Percentiles rank a stretch among this genome's conserved stretches.
phyloP scores from a whole-genome alignment of 108 stramenopile species.

The Fistulifera pelliculosa region DNA sequence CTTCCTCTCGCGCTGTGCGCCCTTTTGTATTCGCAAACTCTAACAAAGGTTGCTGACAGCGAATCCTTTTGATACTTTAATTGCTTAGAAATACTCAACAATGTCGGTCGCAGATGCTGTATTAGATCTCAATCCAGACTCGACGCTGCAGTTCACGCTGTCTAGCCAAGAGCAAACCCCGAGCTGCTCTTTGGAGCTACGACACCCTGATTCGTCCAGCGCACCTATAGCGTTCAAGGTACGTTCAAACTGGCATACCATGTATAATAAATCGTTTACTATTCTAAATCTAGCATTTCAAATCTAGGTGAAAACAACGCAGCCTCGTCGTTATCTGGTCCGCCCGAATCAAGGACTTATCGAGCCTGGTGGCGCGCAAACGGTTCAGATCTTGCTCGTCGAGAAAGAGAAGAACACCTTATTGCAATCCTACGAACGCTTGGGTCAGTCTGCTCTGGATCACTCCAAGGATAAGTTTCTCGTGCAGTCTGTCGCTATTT shows the following conservation, averaged over 20 bases:
- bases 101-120: too few relatives aligned
- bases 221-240: constrained; percentile 79
- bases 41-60: too few relatives aligned
- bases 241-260: constrained; percentile 9
- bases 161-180: constrained; percentile 45
- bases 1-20: too few relatives aligned
- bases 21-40: too few relatives aligned
- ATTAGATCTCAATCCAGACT: constrained; percentile 59
- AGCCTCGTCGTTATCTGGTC: constrained; percentile 85
- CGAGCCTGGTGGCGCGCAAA: constrained; percentile 59
- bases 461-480: constrained; percentile 89
- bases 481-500: constrained; percentile 63
- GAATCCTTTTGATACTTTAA: too few relatives aligned
- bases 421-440: constrained; percentile 71
- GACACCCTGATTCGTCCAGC: constrained; percentile 50
- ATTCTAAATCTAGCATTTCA: constrained; percentile 3
- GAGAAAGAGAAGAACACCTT: constrained; percentile 82
- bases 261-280: background rate
- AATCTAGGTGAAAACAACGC: constrained; percentile 82
- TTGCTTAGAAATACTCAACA: too few relatives aligned
- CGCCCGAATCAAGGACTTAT: constrained; percentile 89
- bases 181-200: constrained; percentile 55
- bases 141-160: constrained; percentile 61
- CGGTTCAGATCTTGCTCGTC: constrained; percentile 74
- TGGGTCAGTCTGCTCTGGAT: constrained; percentile 86